Conservation (phyloP, 495 filamentous ascomycete species). For the Penicillium paxilli region DNA sequence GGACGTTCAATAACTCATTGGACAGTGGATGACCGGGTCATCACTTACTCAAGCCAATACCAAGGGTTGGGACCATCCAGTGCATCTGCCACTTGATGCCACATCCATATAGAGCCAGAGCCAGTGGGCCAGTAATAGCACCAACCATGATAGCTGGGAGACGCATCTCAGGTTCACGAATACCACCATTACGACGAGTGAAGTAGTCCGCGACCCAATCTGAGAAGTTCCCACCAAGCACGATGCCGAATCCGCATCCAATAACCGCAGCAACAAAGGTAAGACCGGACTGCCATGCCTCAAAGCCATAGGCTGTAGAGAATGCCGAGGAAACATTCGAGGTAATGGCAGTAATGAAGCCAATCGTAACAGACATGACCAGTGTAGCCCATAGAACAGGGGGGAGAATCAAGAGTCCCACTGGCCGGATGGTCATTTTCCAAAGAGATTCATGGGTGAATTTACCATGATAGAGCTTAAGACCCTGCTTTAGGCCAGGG, state of each 20-base stretch:
- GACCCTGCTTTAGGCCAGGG: slow-evolving; percentile 31
- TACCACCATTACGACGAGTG: slow-evolving; percentile 50
- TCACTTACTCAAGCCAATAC: slow-evolving; percentile 36
- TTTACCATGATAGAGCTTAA: slow-evolving; percentile 35
- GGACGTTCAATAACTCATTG: background rate
- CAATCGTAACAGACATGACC: slow-evolving; percentile 50
- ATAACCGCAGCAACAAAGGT: slow-evolving; percentile 50
- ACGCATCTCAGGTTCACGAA: slow-evolving; percentile 58
- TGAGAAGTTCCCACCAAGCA: slow-evolving; percentile 49
- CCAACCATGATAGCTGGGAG: slow-evolving; percentile 46
- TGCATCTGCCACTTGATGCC: slow-evolving; percentile 49
- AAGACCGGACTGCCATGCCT: slow-evolving; percentile 49
- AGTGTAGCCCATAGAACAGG: slow-evolving; percentile 52
- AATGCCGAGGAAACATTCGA: slow-evolving; percentile 53
- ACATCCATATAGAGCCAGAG: slow-evolving; percentile 52
- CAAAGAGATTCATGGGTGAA: slow-evolving; percentile 46
- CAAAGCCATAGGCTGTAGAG: slow-evolving; percentile 41
- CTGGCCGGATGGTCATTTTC: slow-evolving; percentile 47
- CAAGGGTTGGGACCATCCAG: slow-evolving; percentile 57
- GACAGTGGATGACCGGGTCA: background rate
- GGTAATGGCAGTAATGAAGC: slow-evolving; percentile 53
- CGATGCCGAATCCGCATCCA: slow-evolving; percentile 47
- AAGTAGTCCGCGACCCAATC: slow-evolving; percentile 52
- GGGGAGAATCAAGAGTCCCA: slow-evolving; percentile 47
- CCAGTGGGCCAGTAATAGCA: slow-evolving; percentile 44